Evolutionary conservation across 2,329 filamentous ascomycete genomes (phyloP), one percentile per base, ranked within the genome.

Genomic region (Ophiostoma sp.): DNA sequence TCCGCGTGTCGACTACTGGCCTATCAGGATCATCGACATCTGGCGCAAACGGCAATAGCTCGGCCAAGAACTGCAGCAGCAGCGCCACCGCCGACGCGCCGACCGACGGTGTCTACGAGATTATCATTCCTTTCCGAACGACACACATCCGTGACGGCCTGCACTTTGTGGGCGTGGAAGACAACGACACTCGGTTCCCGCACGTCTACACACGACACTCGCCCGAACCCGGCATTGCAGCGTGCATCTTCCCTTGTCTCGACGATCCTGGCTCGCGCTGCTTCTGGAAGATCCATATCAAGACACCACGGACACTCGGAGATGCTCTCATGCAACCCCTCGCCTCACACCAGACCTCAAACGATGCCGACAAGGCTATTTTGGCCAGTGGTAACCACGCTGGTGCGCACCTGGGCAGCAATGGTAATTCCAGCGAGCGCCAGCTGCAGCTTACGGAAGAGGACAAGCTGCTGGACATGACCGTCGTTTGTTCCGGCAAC

Each of bases 171-270:
- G 94, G 95, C 4, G 86, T 95, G 52, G 89, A 93, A 64, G 88
- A 89, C 70, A 87, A 89, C 68, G 94, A 97, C 77, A 84, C 84
- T 70, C 87, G 94, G 72, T 99, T 94, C 78, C 93, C 95, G 0
- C 94, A 99, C 80, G 89, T 92, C 67, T 99, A 96, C 78, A 96
- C 94, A 0, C 90, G 89, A 57, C 93, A 94, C 76, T 91, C 90
- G 1, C 82, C 90, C 60, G 89, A 91, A 72, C 88, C 93, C 0
- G 93, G 94, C 39, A 89, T 88, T 23, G 89, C 93, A 0, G 94
- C 89, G 66, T 94, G 90, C 75, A 87, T 98, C 35, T 99, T 99
- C 76, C 95, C 95, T 0, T 98, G 95, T 78, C 85, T 98, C 68
- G 95, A 99, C 77, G 91, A 96, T 77, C 87, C 90, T 33, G 88